phyloP scores from a whole-genome alignment of 2,329 filamentous ascomycete genomes.

The Talaromyces verruculosus region DNA sequence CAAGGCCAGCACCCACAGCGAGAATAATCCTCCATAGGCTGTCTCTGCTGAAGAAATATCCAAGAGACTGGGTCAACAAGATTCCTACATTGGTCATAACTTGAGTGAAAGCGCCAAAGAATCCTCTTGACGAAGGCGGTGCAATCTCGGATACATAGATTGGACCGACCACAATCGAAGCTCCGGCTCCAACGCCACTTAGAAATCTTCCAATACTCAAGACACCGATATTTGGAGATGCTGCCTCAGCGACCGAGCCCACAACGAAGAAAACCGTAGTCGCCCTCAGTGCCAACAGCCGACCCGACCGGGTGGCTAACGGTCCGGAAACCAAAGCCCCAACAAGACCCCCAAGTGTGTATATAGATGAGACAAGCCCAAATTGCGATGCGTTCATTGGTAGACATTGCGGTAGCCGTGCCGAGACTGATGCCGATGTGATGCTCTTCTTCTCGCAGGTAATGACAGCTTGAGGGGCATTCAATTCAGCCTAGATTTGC shows the following conservation, averaged over 20 bases:
- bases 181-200: slow-evolving; percentile 80
- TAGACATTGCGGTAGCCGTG: slow-evolving; percentile 68
- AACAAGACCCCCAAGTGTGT: slow-evolving; percentile 81
- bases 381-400: slow-evolving; percentile 80
- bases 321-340: slow-evolving; percentile 81
- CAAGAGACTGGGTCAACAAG: slow-evolving; percentile 75
- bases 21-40: slow-evolving; percentile 82
- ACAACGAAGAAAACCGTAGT: slow-evolving; percentile 73
- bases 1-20: slow-evolving; percentile 68
- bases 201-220: slow-evolving; percentile 75
- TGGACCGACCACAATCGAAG: slow-evolving; percentile 87
- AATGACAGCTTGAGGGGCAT: slow-evolving; percentile 90
- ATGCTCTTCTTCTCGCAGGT: slow-evolving; percentile 71
- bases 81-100: slow-evolving; percentile 94
- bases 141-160: slow-evolving; percentile 93
- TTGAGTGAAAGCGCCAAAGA: slow-evolving; percentile 81
- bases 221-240: slow-evolving; percentile 65
- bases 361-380: slow-evolving; percentile 84
- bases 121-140: slow-evolving; percentile 69
- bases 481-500: slow-evolving; percentile 74
- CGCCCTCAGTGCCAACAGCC: slow-evolving; percentile 72
- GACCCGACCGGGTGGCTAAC: slow-evolving; percentile 72
- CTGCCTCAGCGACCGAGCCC: slow-evolving; percentile 73
- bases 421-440: slow-evolving; percentile 29
- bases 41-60: slow-evolving; percentile 81